Evolutionary conservation across 1,284 basidiomycete genomes (phyloP).

Genomic region (Melampsora americana): DNA sequence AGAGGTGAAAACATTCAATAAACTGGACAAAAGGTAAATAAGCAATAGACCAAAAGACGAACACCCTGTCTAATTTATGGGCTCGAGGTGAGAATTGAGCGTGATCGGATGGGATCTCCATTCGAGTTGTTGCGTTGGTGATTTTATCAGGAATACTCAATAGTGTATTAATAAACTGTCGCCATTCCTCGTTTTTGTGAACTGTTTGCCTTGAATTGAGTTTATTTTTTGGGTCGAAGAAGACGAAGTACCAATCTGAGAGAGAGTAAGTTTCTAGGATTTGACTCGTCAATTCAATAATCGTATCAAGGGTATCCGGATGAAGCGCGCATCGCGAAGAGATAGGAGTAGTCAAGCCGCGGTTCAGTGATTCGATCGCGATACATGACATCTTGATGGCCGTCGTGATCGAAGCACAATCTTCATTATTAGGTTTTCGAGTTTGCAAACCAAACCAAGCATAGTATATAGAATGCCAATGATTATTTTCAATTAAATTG

Average conservation of each 20-base stretch:
- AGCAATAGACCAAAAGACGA: neutral
- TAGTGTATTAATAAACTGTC: neutral
- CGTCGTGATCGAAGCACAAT: neutral
- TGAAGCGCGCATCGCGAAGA: neutral
- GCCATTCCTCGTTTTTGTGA: slow-evolving; percentile 1
- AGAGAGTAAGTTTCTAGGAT: neutral
- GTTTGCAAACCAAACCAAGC: slow-evolving; percentile 2
- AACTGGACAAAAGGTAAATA: neutral
- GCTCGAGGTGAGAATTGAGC: neutral
- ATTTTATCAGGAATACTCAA: slow-evolving; percentile 8
- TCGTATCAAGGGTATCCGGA: slow-evolving; percentile 3
- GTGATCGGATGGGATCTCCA: neutral
- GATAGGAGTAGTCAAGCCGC: neutral
- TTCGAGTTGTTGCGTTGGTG: neutral
- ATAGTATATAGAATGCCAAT: neutral
- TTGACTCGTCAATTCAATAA: neutral
- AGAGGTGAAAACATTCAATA: neutral
- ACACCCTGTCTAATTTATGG: neutral
- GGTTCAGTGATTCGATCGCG: neutral
- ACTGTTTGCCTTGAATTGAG: slow-evolving; percentile 2
- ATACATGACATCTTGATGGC: neutral
- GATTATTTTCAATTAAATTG: slow-evolving; percentile 1
- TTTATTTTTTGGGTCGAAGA: neutral
- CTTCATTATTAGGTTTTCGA: neutral
- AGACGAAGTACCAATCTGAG: neutral